These are phyloP conservation scores for Lactarius indigo DNA, from an alignment of 768 basidiomycete genomes.

Conservation along the genomic window DNA sequence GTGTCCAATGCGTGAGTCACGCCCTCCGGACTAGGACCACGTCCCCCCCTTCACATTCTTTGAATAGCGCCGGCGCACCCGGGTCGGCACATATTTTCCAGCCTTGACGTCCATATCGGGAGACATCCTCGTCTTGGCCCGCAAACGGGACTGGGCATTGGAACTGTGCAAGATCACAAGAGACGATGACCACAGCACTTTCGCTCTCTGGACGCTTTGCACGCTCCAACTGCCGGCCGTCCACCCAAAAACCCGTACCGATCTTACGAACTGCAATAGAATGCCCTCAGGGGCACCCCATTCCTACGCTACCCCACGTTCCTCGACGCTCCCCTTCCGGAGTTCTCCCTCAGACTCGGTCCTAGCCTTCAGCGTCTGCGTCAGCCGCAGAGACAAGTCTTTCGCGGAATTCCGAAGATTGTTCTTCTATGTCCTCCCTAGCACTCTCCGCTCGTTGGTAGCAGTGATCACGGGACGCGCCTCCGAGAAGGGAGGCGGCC, in stretches of 20 bases:
- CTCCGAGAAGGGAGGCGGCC: background rate
- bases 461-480: background rate
- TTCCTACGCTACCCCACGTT: background rate
- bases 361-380: slow-evolving; percentile 8
- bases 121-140: slow-evolving; percentile 1
- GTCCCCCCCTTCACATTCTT: background rate
- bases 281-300: background rate
- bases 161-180: slow-evolving; percentile 2
- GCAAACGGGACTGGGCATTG: slow-evolving; percentile 10
- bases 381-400: background rate
- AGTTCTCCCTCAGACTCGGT: slow-evolving; percentile 5
- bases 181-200: background rate
- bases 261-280: background rate
- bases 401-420: background rate
- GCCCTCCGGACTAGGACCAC: background rate
- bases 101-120: slow-evolving; percentile 1
- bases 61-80: background rate
- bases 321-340: slow-evolving; percentile 7
- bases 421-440: slow-evolving; percentile 5
- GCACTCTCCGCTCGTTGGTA: background rate
- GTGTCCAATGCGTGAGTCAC: slow-evolving; percentile 3
- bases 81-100: background rate
- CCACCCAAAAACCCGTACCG: background rate
- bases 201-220: slow-evolving; percentile 1
- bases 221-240: slow-evolving; percentile 9